Base-by-base conservation (phyloP, 2,329 filamentous ascomycete genomes). In the Cladophialophora psammophila region DNA sequence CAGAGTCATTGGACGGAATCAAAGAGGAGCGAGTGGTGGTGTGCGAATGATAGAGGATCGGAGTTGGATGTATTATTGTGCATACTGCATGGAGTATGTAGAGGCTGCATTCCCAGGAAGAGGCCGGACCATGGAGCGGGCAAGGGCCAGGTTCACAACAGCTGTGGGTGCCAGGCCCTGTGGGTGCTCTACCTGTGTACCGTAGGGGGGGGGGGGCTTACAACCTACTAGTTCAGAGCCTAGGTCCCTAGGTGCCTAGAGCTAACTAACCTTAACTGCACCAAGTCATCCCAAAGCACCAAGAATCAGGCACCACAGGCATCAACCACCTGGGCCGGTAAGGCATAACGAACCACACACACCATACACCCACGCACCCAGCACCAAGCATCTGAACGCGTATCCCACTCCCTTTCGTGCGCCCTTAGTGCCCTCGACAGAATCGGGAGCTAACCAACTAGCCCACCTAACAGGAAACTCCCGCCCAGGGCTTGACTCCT, bases 371-470 rank as follows among this genome's bases (percentile, higher is more conserved):
- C 38, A 32, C 38, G 26, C 32, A 38, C 18, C 57, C 13, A 40
- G 31, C 38, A 38, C 34, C 34, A 20, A 61, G 31, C 36, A 42
- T 18, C 31, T 40, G 8, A 54, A 61, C 57, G 57, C 57, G 57
- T 60, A 45, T 60, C 42, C 57, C 57, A 20, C 34, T 34, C 57
- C 18, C 10, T 12, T 20, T 32, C 36, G 32, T 20, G 32, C 57
- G 34, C 57, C 57, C 42, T 60, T 60, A 20, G 48, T 35, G 48
- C 48, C 35, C 59, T 61, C 38, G 38, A 48, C 50, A 61, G 42
- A 54, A 53, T 61, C 57, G 34, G 42, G 40, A 31, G 50, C 57
- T 61, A 53, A 40, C 18, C 31, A 35, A n/a, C 34, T 35, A 50
- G 13, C 34, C 48, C 45, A 53, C 50, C 59, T 54, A 20, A 54